Percentiles rank a stretch among this genome's conserved stretches.
Conservation (phyloP, 176 grass and related monocot species). For the Oryza glaberrima region DNA sequence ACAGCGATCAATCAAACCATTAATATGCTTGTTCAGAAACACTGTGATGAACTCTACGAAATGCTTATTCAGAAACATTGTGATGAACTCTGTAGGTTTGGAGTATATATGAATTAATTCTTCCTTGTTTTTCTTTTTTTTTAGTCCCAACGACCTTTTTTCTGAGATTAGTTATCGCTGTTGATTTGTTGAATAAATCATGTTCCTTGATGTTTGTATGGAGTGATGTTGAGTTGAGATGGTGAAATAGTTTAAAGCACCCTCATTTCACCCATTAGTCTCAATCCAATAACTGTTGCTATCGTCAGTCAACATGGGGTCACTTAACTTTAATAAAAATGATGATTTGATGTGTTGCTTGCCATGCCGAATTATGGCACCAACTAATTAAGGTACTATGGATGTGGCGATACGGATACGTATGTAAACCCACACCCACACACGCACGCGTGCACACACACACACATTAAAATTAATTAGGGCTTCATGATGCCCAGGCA, state of each 20-base stretch:
- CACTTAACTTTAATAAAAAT: background rate
- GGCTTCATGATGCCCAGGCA: too few relatives aligned
- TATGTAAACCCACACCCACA: background rate
- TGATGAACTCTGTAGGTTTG: background rate
- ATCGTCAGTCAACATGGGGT: background rate
- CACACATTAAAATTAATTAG: too few relatives aligned
- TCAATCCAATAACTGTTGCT: slow-evolving; percentile 9
- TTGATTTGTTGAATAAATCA: background rate
- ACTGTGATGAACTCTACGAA: background rate
- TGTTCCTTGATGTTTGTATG: background rate
- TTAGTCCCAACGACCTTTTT: background rate
- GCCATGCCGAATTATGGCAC: background rate
- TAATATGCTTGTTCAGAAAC: background rate
- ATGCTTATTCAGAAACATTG: too few relatives aligned
- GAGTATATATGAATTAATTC: background rate
- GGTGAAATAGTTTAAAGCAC: background rate
- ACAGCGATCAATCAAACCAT: background rate
- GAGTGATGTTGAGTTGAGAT: background rate
- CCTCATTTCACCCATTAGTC: background rate
- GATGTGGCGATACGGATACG: background rate
- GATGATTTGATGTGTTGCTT: background rate
- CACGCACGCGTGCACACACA: too few relatives aligned
- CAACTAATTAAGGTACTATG: slow-evolving; percentile 2
- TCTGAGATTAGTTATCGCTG: background rate
- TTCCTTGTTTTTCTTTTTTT: background rate